These are phyloP conservation scores for Umbelopsis sp. DNA, from an alignment of 192 early-diverging fungal species.

Conservation along the genomic window DNA sequence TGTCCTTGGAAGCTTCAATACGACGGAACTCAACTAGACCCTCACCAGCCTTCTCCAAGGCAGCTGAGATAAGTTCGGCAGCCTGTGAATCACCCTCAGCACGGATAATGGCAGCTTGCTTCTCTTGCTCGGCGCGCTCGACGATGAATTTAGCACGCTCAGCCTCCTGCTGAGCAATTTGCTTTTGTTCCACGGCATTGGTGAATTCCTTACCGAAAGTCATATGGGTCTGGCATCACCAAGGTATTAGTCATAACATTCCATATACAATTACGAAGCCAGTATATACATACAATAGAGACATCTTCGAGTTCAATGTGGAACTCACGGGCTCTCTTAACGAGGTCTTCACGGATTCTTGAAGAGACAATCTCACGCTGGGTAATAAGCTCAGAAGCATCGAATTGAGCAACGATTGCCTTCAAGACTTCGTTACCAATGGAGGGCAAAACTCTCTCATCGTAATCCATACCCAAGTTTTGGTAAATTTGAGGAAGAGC, in stretches of 20 bases:
- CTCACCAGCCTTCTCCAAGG: slow-evolving; percentile 89
- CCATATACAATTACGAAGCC: not conserved
- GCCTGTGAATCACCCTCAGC: slow-evolving; percentile 98
- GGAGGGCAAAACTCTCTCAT: slow-evolving; percentile 94
- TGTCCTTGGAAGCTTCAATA: slow-evolving; percentile 97
- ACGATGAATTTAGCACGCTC: slow-evolving; percentile 98
- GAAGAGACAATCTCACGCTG: slow-evolving; percentile 95
- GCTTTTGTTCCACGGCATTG: slow-evolving; percentile 97
- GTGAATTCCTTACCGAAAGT: slow-evolving; percentile 99
- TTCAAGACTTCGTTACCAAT: slow-evolving; percentile 99
- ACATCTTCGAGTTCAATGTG: slow-evolving; percentile 97
- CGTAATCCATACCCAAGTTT: slow-evolving; percentile 92
- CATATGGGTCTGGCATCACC: slow-evolving; percentile 79
- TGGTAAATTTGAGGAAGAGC: slow-evolving; percentile 86
- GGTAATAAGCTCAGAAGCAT: slow-evolving; percentile 96
- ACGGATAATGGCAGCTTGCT: slow-evolving; percentile 93
- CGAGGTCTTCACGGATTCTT: slow-evolving; percentile 90
- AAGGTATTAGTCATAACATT: slow-evolving; percentile 7
- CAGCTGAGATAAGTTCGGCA: slow-evolving; percentile 88
- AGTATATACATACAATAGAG: slow-evolving; percentile 80
- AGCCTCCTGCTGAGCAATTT: slow-evolving; percentile 99
- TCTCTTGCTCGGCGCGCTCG: slow-evolving; percentile 97
- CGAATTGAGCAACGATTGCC: slow-evolving; percentile 97
- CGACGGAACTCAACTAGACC: slow-evolving; percentile 94
- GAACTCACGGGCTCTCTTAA: slow-evolving; percentile 93